Evolutionary conservation across 176 grass and related monocot species (phyloP).

Genomic region (Phyllostachys edulis): DNA sequence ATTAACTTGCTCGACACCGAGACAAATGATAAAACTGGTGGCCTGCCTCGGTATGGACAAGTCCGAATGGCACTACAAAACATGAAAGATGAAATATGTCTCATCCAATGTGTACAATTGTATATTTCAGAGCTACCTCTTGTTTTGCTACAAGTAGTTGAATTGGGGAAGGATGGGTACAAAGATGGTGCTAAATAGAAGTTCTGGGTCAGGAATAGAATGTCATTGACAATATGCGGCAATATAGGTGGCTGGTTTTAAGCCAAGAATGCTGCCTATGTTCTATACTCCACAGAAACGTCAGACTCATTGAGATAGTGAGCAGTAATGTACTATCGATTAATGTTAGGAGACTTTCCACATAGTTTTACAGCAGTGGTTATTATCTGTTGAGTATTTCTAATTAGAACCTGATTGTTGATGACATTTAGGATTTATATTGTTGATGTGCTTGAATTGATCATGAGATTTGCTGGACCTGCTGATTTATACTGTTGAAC

Average conservation of each 20-base stretch:
- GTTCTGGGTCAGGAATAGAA: background rate
- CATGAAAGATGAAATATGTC: background rate
- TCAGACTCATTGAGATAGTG: background rate
- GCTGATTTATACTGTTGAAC: too few relatives aligned
- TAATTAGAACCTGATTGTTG: background rate
- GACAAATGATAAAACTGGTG: too few relatives aligned
- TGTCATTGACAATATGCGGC: background rate
- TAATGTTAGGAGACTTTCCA: background rate
- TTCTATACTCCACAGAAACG: background rate
- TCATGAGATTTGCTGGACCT: too few relatives aligned
- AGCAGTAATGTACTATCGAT: background rate
- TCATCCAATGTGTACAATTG: background rate
- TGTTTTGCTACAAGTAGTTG: background rate
- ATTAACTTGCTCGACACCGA: background rate
- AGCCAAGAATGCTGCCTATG: constrained; percentile 9
- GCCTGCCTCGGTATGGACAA: background rate
- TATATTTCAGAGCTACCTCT: background rate
- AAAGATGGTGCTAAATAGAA: constrained; percentile 1
- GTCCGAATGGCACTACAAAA: background rate
- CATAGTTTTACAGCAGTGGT: background rate
- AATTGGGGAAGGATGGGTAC: background rate
- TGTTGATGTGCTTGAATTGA: background rate
- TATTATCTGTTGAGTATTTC: background rate
- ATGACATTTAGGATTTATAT: background rate
- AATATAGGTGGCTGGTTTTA: background rate